Percentiles rank a stretch among this genome's conserved stretches.
Evolutionary conservation across 2,329 filamentous ascomycete genomes (phyloP).

Genomic region (Seiridium unicorne): DNA sequence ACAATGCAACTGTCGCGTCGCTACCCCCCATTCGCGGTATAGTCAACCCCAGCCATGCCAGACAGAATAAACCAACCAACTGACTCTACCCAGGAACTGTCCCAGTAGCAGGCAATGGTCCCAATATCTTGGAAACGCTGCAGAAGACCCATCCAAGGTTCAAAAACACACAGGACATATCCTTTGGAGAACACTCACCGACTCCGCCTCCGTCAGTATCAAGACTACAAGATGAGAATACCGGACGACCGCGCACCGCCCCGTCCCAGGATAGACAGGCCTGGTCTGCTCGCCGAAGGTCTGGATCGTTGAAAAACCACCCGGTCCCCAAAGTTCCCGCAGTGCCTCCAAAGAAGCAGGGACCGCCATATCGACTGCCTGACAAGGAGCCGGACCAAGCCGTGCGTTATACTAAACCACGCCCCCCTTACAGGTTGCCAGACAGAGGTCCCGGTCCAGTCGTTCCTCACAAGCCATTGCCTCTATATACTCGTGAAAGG

Average conservation of each 20-base stretch:
- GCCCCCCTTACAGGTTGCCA: slow-evolving; percentile 24
- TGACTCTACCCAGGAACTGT: slow-evolving; percentile 30
- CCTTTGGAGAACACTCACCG: slow-evolving; percentile 25
- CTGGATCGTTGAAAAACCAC: neutral
- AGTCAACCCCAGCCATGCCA: neutral
- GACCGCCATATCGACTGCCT: slow-evolving; percentile 8
- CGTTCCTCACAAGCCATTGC: slow-evolving; percentile 19
- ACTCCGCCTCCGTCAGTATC: slow-evolving; percentile 3
- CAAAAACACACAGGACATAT: slow-evolving; percentile 11
- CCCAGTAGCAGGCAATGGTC: slow-evolving; percentile 39
- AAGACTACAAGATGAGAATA: slow-evolving; percentile 14
- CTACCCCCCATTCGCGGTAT: slow-evolving; percentile 36
- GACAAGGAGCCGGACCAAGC: neutral
- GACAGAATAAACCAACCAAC: neutral
- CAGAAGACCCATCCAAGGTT: slow-evolving; percentile 30
- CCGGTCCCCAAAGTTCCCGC: neutral
- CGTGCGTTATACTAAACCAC: slow-evolving; percentile 17
- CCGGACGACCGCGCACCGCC: slow-evolving; percentile 37
- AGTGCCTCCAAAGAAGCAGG: neutral
- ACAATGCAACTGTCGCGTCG: slow-evolving; percentile 34
- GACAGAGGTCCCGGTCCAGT: slow-evolving; percentile 11
- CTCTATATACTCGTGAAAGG: slow-evolving; percentile 23
- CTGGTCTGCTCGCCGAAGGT: neutral
- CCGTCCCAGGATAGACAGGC: slow-evolving; percentile 15
- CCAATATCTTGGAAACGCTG: slow-evolving; percentile 33